Conservation (phyloP, 83 land plant species). For the Thuja plicata region DNA sequence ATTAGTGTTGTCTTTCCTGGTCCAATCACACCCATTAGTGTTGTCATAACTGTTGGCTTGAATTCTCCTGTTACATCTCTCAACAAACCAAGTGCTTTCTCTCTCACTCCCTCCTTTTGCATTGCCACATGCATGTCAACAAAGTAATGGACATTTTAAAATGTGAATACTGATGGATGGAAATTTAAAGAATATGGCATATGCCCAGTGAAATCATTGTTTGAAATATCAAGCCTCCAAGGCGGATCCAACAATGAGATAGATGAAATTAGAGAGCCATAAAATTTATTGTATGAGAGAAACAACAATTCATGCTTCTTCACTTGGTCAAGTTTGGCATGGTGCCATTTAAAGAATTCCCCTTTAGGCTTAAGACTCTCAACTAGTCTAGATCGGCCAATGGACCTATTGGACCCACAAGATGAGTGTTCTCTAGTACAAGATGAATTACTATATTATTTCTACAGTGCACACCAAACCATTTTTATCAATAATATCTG, state of each 20-base stretch:
- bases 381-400: conserved; percentile 42
- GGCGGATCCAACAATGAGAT: conserved; percentile 38
- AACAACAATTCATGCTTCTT: conserved; percentile 56
- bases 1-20: too few species aligned
- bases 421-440: conserved; percentile 49
- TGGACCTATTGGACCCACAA: conserved; percentile 42
- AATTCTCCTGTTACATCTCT: too few species aligned
- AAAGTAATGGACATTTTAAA: too few species aligned
- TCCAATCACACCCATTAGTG: too few species aligned
- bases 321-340: conserved; percentile 72
- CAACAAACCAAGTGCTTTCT: too few species aligned
- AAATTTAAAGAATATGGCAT: conserved; percentile 50
- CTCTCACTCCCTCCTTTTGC: too few species aligned
- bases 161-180: too few species aligned
- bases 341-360: too few species aligned
- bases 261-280: conserved; percentile 58
- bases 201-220: conserved; percentile 58
- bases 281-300: conserved; percentile 58
- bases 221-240: conserved; percentile 65
- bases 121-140: too few species aligned
- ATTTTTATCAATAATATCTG: too few species aligned
- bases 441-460: conserved; percentile 52
- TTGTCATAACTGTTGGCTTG: too few species aligned
- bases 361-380: conserved; percentile 75
- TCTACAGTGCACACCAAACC: conserved; percentile 68